phyloP scores from a whole-genome alignment of 306 rosid genomes.

The Cicer pinnatifidum region DNA sequence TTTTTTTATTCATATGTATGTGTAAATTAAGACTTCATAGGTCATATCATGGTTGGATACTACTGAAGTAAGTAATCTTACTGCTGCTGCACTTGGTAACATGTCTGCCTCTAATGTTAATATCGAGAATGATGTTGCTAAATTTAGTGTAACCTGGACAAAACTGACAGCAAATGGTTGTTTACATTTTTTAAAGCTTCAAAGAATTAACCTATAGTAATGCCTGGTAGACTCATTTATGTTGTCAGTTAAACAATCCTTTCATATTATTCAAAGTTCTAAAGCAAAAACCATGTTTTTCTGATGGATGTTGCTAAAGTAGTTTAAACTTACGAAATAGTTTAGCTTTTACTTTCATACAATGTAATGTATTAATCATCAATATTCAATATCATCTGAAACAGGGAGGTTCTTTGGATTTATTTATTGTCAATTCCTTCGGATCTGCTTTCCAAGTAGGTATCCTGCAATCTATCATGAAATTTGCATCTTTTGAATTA shows the following conservation, averaged over 20 bases:
- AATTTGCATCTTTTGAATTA: conserved; percentile 16
- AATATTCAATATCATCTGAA: conserved; percentile 45
- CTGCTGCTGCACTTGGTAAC: conserved; percentile 22
- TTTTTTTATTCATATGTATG: conserved; percentile 36
- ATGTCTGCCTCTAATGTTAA: conserved; percentile 22
- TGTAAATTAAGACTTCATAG: conserved; percentile 27
- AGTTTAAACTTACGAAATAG: conserved; percentile 14
- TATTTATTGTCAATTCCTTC: conserved; percentile 87
- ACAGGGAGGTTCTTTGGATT: conserved; percentile 85
- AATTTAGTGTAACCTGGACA: conserved; percentile 20
- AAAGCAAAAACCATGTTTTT: conserved; percentile 32
- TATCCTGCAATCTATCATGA: conserved; percentile 35
- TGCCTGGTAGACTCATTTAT: conserved; percentile 22
- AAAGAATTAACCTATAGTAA: conserved; percentile 3
- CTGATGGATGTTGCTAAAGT: conserved; percentile 31
- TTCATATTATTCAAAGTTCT: conserved; percentile 10
- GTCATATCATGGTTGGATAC: conserved; percentile 16
- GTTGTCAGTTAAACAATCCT: conserved; percentile 20
- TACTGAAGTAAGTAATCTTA: not conserved
- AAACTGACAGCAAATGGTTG: conserved; percentile 15
- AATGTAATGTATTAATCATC: conserved; percentile 28
- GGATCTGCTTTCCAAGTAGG: conserved; percentile 94
- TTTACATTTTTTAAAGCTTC: conserved; percentile 10
- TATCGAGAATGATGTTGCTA: conserved; percentile 12
- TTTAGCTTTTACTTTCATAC: conserved; percentile 16